These are phyloP conservation scores for Spinacia oleracea DNA, from an alignment of 179 eudicot species.

Conservation along the genomic window DNA sequence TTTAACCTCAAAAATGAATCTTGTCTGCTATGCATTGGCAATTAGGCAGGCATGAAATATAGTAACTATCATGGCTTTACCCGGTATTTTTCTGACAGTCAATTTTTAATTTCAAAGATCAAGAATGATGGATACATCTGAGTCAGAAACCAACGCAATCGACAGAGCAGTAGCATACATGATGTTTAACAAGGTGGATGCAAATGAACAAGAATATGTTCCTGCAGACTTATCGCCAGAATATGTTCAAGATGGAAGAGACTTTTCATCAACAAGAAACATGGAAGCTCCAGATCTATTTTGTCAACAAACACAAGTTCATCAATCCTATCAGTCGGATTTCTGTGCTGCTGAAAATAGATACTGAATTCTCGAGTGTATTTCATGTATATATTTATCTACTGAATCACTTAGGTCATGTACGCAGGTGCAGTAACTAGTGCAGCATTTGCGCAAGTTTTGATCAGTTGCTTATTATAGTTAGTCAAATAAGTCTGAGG, in stretches of 20 bases:
- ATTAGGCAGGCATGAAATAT: not conserved
- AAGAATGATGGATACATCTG: conserved; percentile 30
- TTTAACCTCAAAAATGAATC: no score
- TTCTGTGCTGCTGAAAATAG: conserved; percentile 1
- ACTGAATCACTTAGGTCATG: conserved; percentile 15
- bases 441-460: conserved; percentile 37
- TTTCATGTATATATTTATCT: conserved; percentile 7
- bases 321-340: conserved; percentile 7
- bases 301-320: conserved; percentile 23
- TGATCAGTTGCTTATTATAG: conserved; percentile 7
- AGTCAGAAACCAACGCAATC: conserved; percentile 55
- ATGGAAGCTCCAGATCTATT: conserved; percentile 9
- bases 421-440: conserved; percentile 22
- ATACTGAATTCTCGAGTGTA: not conserved
- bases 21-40: no score
- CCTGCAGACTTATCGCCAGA: conserved; percentile 26
- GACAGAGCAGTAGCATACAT: conserved; percentile 77
- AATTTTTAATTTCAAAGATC: conserved; percentile 35
- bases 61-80: not conserved
- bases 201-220: conserved; percentile 27
- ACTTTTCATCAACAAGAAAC: not conserved
- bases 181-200: conserved; percentile 52
- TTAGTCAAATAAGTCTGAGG: conserved; percentile 20
- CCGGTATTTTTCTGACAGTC: not conserved
- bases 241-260: conserved; percentile 15